Evolutionary conservation across 371 early-diverging fungal genomes (phyloP), one percentile per base, ranked within the genome.

Genomic region (Mucor piriformis): DNA sequence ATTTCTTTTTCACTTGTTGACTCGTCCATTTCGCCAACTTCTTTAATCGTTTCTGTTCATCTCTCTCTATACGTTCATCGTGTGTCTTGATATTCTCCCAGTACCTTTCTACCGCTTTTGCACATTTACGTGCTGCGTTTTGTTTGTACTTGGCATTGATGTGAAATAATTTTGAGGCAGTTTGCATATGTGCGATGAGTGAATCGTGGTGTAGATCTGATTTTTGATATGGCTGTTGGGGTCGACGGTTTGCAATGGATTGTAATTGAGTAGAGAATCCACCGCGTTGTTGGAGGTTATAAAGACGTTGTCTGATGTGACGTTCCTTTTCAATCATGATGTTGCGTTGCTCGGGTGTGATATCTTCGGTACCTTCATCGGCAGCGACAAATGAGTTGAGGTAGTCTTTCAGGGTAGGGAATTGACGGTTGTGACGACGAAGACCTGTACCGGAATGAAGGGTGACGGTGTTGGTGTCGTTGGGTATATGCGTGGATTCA

Each of bases 1-100:
- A 91, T 46, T 84, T 86, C 46, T 76, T 77, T 57, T 83, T 85
- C 5, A 91, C 86, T 42, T 87, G 83, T 37, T 78, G 77, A 2
- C 81, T 81, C 0, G 86, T 84, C 75, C 81, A 73, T 52, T 89
- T 90, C 3, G 92, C 92, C 49, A 90, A 53, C 23, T 75, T 75
- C 23, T 73, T 64, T 40, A 82, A 34, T 5, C 81, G 69, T 43
- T 83, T 83, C n/a, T 73, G 75, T 42, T 87, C 86, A 4, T 78
- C 75, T 21, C 72, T 61, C 34, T 75, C 66, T 16, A 68, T 59
- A 8, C 83, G 72, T 61, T 83, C 82, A 40, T 76, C 83, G 24
- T 79, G 76, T 4, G 82, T 80, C 5, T 82, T 63, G 1, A 82
- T 66, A 5, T 64, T 66, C 20, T 83, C 84, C 75, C 83, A 86